A percentile compares a stretch with the other conserved stretches of the same genome.
Conservation (phyloP, 2,329 filamentous ascomycete genomes). For the Stachybotrys echinatus region DNA sequence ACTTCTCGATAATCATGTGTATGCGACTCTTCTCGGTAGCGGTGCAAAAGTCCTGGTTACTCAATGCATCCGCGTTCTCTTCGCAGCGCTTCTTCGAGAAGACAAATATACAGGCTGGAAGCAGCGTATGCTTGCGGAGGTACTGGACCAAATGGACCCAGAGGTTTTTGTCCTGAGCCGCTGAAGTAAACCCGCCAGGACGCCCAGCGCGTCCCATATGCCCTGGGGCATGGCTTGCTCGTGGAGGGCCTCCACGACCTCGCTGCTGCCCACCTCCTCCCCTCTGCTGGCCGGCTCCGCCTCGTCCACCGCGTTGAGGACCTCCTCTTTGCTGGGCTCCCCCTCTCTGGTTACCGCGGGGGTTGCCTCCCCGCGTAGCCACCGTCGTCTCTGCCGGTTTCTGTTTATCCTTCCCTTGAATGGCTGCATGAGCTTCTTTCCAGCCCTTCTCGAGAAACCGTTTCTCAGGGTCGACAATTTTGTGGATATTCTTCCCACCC, state of each 20-base stretch:
- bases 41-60: constrained; percentile 92
- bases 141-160: constrained; percentile 96
- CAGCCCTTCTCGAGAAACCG: constrained; percentile 87
- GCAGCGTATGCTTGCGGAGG: constrained; percentile 76
- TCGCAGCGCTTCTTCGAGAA: constrained; percentile 98
- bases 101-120: constrained; percentile 95
- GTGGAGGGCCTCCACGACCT: constrained; percentile 45
- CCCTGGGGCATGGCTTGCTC: constrained; percentile 61
- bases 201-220: constrained; percentile 89
- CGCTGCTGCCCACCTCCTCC: constrained; percentile 44
- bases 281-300: constrained; percentile 41
- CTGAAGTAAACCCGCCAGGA: constrained; percentile 79
- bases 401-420: constrained; percentile 79
- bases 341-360: constrained; percentile 27
- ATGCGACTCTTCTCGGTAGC: constrained; percentile 93
- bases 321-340: constrained; percentile 31
- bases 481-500: constrained; percentile 87
- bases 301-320: constrained; percentile 39
- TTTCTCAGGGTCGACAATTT: constrained; percentile 92
- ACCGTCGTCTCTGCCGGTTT: constrained; percentile 30
- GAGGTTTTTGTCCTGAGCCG: constrained; percentile 89
- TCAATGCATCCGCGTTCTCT: constrained; percentile 91
- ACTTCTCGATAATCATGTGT: constrained; percentile 96
- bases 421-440: constrained; percentile 83
- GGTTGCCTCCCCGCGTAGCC: constrained; percentile 30